A percentile compares a stretch with the other conserved stretches of the same genome.
Evolutionary conservation across 495 filamentous ascomycete species (phyloP).

Genomic region (Podospora appendiculata): DNA sequence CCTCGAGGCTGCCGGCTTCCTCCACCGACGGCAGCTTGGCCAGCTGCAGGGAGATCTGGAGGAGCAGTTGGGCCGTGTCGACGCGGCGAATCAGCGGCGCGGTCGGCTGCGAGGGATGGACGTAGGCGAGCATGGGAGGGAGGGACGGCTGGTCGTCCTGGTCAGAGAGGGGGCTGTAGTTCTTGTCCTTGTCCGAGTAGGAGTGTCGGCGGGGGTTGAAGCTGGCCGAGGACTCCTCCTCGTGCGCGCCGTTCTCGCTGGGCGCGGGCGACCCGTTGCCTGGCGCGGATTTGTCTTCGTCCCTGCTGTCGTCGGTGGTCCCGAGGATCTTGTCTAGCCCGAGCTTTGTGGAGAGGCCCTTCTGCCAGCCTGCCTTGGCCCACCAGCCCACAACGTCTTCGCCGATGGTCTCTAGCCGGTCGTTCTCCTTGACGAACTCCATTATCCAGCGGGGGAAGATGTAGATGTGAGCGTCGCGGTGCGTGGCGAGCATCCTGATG

Average conservation of each 20-base stretch:
- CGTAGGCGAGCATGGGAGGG: slow-evolving; percentile 71
- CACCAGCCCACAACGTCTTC: slow-evolving; percentile 94
- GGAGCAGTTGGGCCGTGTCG: slow-evolving; percentile 74
- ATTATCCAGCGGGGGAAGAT: slow-evolving; percentile 88
- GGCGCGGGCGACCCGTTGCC: slow-evolving; percentile 1
- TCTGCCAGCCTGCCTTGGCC: slow-evolving; percentile 90
- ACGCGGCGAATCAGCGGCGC: slow-evolving; percentile 70
- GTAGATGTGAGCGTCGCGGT: slow-evolving; percentile 88
- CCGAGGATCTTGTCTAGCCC: slow-evolving; percentile 59
- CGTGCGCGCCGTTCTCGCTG: neutral
- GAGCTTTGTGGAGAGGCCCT: slow-evolving; percentile 69
- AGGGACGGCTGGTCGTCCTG: slow-evolving; percentile 37
- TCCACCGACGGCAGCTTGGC: slow-evolving; percentile 67
- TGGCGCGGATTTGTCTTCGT: slow-evolving; percentile 4
- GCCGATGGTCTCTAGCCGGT: slow-evolving; percentile 73
- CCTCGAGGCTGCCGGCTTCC: slow-evolving; percentile 35
- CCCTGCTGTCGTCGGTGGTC: slow-evolving; percentile 13
- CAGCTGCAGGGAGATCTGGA: slow-evolving; percentile 74
- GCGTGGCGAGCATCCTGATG: slow-evolving; percentile 68
- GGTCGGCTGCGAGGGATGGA: slow-evolving; percentile 45
- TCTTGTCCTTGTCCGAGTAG: neutral
- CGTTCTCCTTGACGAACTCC: slow-evolving; percentile 69
- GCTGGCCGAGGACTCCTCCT: neutral
- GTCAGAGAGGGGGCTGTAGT: neutral
- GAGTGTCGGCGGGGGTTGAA: neutral